Evolutionary conservation across 2,329 filamentous ascomycete species (phyloP), one percentile per base, ranked within the genome.

Genomic region (Botrytis aclada): DNA sequence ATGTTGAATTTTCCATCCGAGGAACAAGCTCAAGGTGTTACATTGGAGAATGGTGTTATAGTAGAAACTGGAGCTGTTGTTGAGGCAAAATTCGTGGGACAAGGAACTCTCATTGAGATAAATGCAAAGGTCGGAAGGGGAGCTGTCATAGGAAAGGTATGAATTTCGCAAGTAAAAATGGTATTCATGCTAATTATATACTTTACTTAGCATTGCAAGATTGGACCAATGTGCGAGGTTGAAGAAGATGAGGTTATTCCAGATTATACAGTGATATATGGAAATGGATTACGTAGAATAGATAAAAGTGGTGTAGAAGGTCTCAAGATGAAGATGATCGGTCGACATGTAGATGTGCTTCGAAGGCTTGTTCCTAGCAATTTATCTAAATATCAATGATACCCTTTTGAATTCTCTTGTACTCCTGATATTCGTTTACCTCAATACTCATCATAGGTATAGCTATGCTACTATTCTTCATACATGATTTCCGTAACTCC

Each of bases 231-330:
- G 74, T 90, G 88, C 37, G 84, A 86, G 39, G 83, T 94, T 60
- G 81, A 83, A 0, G 86, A 89, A 16, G 86, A 87, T 0, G 87
- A 89, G 45, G 82, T 84, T 18, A 79, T 95, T 0, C 87, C 88
- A 0, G 91, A 93, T 74, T 89, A 88, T 80, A 91, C 89, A 0
- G 91, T 94, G 8, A 83, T 94, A 34, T 94, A 89, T 81, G 90
- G 91, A 0, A 87, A 88, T 73, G 90, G 90, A 39, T 84, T 85
- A 76, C 84, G 85, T 75, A 85, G 89, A 74, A 81, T 81, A 43
- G 90, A 93, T 79, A 86, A 82, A 63, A 88, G 89, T 69, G 86
- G 88, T n/a, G 85, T 90, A 39, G 84, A 88, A 72, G 88, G 90
- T 61, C 82, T 90, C 74, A 88, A 89, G 79, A 86, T 92, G 78